These are phyloP conservation scores for Linnemannia elongata DNA, from an alignment of 192 early-diverging fungal species.

Conservation along the genomic window DNA sequence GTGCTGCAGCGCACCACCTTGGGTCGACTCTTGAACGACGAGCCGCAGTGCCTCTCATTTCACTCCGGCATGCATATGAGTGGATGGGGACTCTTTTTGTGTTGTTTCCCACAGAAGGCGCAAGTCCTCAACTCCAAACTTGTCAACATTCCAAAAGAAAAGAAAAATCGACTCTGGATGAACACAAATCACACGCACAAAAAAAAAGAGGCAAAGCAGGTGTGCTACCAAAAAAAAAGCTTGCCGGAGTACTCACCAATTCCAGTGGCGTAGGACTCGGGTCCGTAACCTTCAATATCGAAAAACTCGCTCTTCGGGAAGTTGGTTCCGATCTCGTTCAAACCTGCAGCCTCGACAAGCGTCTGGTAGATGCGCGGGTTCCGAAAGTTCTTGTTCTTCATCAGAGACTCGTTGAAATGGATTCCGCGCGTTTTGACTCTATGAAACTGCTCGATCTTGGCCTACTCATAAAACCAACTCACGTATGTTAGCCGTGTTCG, in stretches of 20 bases:
- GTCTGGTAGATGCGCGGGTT: conserved; percentile 94
- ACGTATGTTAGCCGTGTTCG: background rate
- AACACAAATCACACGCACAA: background rate
- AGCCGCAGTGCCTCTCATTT: background rate
- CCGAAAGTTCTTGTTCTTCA: conserved; percentile 88
- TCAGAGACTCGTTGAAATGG: conserved; percentile 85
- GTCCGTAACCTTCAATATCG: conserved; percentile 76
- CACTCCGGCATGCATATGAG: background rate
- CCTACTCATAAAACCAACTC: conserved; percentile 49
- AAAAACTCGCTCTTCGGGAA: conserved; percentile 73
- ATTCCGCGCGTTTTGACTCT: conserved; percentile 76
- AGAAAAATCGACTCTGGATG: too few relatives aligned
- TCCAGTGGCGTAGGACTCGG: conserved; percentile 70
- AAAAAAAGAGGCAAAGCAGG: background rate
- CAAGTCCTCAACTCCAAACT: background rate
- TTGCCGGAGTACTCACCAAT: conserved; percentile 62
- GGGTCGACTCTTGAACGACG: background rate
- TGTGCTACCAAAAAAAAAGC: background rate
- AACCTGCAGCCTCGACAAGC: conserved; percentile 83
- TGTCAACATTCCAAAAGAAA: background rate
- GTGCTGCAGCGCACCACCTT: background rate
- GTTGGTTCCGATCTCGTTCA: conserved; percentile 89
- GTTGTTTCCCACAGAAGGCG: background rate
- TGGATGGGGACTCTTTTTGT: background rate
- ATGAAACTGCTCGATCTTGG: conserved; percentile 83